A percentile compares a stretch with the other conserved stretches of the same genome.
Conservation (phyloP, 139 green algal species). For the Micromonas pusilla region DNA sequence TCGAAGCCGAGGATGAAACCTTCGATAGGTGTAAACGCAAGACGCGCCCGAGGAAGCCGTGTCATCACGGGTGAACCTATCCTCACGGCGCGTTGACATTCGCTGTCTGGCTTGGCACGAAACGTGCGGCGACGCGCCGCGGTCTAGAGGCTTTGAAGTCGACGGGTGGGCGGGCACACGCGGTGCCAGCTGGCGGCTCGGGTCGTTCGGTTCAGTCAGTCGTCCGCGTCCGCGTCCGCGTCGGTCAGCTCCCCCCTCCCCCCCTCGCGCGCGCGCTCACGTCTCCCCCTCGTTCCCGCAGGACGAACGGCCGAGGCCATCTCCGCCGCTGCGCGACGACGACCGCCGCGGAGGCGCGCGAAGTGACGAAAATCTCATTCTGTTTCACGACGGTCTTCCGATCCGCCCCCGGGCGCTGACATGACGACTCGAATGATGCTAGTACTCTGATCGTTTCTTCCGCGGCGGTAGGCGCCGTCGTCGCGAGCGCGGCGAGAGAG, state of each 20-base stretch:
- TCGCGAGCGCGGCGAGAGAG: too few relatives aligned
- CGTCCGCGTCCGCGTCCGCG: neutral
- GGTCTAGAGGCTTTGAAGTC: neutral
- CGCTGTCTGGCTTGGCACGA: neutral
- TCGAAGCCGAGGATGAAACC: conserved; percentile 8
- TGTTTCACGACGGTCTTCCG: conserved; percentile 25
- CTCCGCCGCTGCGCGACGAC: neutral
- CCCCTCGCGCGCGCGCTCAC: neutral
- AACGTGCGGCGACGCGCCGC: neutral
- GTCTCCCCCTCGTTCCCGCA: neutral
- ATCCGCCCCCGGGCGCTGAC: neutral
- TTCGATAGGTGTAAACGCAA: neutral
- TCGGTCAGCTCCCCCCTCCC: neutral
- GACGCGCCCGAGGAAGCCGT: conserved; percentile 2
- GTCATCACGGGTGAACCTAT: conserved; percentile 17
- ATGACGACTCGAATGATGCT: neutral
- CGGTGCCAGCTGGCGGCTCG: neutral
- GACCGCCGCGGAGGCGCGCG: neutral
- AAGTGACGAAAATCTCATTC: conserved; percentile 17
- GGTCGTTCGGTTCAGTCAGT: neutral
- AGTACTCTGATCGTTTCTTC: conserved; percentile 23
- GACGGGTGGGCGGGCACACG: too few relatives aligned
- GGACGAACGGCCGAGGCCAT: neutral
- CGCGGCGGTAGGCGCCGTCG: too few relatives aligned
- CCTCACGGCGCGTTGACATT: neutral